These are phyloP conservation scores for Hortaea werneckii DNA, from an alignment of 2,329 filamentous ascomycete genomes.

Conservation along the genomic window DNA sequence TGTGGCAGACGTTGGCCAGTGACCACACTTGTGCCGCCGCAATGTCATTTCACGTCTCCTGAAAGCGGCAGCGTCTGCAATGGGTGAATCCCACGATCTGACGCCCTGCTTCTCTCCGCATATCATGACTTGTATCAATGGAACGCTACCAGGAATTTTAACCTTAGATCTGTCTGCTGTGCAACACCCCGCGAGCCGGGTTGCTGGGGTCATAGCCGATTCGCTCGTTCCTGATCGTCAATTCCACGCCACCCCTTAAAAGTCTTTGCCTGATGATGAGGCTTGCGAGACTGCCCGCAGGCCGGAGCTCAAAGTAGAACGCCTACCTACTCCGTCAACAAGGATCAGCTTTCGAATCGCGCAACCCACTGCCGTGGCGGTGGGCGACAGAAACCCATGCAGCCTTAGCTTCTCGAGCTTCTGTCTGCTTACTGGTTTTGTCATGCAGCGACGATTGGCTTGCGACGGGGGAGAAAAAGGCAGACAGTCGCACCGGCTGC, in stretches of 20 bases:
- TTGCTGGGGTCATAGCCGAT: constrained; percentile 20
- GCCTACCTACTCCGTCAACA: constrained; percentile 21
- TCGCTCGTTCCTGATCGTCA: constrained; percentile 16
- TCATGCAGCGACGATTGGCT: constrained; percentile 20
- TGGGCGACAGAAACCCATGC: constrained; percentile 27
- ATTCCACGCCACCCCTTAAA: constrained; percentile 12
- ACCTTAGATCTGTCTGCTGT: constrained; percentile 14
- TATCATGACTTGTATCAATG: no score
- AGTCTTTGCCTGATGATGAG: constrained; percentile 8
- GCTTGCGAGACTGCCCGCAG: constrained; percentile 10
- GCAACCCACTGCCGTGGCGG: constrained; percentile 35
- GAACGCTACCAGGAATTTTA: background rate
- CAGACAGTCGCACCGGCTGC: constrained; percentile 22
- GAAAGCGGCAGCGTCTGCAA: no score
- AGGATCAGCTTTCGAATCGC: constrained; percentile 30
- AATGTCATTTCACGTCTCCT: background rate
- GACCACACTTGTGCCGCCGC: background rate
- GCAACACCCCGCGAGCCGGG: constrained; percentile 16
- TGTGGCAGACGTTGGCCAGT: constrained; percentile 4
- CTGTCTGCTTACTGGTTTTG: constrained; percentile 24
- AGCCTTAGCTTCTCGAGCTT: constrained; percentile 31
- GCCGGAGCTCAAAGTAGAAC: constrained; percentile 17
- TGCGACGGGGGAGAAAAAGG: constrained; percentile 16
- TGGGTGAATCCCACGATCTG: no score
- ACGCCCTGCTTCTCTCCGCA: no score